A percentile compares a stretch with the other conserved stretches of the same genome.
These are phyloP conservation scores for Aspergillus unguis DNA, from an alignment of 2,329 filamentous ascomycete species.

Conservation along the genomic window DNA sequence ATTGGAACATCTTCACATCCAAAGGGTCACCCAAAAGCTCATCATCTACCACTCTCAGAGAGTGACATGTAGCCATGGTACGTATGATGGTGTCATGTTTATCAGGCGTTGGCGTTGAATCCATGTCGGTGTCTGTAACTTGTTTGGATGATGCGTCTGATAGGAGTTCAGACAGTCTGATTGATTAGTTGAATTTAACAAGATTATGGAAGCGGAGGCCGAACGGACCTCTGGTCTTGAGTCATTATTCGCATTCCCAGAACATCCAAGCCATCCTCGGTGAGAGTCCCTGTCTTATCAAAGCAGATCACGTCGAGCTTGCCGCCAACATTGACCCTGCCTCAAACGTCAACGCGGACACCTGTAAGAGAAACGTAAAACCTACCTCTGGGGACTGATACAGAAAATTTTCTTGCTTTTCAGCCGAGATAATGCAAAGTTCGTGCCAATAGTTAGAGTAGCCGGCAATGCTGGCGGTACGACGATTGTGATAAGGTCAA, in stretches of 20 bases:
- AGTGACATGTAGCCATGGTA: slow-evolving; percentile 97
- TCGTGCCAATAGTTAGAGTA: slow-evolving; percentile 92
- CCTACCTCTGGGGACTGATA: slow-evolving; percentile 78
- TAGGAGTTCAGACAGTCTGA: slow-evolving; percentile 71
- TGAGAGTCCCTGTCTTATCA: slow-evolving; percentile 97
- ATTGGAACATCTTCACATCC: slow-evolving; percentile 98
- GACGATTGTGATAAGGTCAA: slow-evolving; percentile 96
- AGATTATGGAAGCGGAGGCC: neutral
- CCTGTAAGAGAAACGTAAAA: neutral
- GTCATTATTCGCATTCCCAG: slow-evolving; percentile 80
- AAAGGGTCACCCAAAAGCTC: slow-evolving; percentile 91
- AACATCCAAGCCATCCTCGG: slow-evolving; percentile 92
- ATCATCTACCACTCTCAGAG: slow-evolving; percentile 77
- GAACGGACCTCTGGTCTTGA: slow-evolving; percentile 47
- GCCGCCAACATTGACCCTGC: slow-evolving; percentile 86
- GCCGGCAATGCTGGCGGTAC: slow-evolving; percentile 93
- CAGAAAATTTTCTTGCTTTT: slow-evolving; percentile 93
- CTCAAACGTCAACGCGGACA: slow-evolving; percentile 7
- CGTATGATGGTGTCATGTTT: slow-evolving; percentile 72
- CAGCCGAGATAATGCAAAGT: slow-evolving; percentile 82
- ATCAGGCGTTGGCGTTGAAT: slow-evolving; percentile 59
- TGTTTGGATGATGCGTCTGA: slow-evolving; percentile 59
- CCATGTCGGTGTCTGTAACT: slow-evolving; percentile 50
- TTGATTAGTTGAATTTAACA: slow-evolving; percentile 13
- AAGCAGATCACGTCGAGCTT: slow-evolving; percentile 97